Conservation (phyloP, 164 flowering plant genomes). For the Santalum album region DNA sequence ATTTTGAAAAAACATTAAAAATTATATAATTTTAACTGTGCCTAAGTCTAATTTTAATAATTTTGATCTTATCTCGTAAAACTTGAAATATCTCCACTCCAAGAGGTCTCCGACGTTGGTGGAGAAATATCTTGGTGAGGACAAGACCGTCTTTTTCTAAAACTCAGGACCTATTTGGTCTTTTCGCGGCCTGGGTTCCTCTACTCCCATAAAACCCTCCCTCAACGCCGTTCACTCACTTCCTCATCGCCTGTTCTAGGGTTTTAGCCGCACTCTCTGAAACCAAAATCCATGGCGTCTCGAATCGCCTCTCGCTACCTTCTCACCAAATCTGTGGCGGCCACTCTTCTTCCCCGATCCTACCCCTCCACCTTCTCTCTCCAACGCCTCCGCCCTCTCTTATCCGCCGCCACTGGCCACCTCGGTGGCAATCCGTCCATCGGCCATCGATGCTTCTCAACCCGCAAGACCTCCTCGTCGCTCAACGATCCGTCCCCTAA, state of each 20-base stretch:
- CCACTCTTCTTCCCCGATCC: slow-evolving; percentile 13
- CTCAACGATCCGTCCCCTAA: slow-evolving; percentile 74
- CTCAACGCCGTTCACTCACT: neutral
- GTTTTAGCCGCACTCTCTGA: too few species aligned
- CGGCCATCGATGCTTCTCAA: slow-evolving; percentile 31
- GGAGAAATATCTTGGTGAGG: too few species aligned
- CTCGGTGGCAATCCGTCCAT: slow-evolving; percentile 7
- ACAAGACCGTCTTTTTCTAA: too few species aligned
- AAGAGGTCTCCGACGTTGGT: too few species aligned
- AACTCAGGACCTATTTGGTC: neutral
- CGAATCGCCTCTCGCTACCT: slow-evolving; percentile 21
- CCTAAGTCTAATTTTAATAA: too few species aligned
- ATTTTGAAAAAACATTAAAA: too few species aligned
- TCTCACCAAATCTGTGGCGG: slow-evolving; percentile 8
- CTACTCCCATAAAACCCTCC: slow-evolving; percentile 7
- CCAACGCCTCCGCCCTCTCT: slow-evolving; percentile 39
- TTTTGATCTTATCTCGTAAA: too few species aligned
- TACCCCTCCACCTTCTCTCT: slow-evolving; percentile 15
- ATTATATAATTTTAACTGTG: too few species aligned
- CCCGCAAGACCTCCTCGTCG: slow-evolving; percentile 48
- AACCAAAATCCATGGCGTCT: slow-evolving; percentile 25
- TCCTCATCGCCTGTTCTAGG: slow-evolving; percentile 2
- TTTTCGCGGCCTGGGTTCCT: neutral
- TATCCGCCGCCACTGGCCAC: slow-evolving; percentile 17
- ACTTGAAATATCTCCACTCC: too few species aligned